Conservation (phyloP, 2,329 filamentous ascomycete genomes). For the Orbilia brochopaga region DNA sequence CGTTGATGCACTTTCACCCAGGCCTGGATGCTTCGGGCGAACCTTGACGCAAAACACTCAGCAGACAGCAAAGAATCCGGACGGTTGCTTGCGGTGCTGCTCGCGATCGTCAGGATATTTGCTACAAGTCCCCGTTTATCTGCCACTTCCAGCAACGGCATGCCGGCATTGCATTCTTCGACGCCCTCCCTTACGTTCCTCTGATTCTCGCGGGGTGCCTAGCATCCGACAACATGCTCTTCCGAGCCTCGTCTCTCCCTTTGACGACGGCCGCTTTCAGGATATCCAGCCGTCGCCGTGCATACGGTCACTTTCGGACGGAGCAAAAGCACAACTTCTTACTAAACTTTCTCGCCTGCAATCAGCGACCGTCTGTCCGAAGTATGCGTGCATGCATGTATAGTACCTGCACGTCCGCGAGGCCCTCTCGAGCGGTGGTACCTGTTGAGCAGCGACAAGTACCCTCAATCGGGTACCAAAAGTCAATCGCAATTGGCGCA, state of each 20-base stretch:
- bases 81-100: conserved; percentile 33
- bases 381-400: background rate
- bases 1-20: conserved; percentile 20
- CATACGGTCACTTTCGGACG: conserved; percentile 22
- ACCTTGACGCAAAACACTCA: conserved; percentile 21
- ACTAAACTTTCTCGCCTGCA: background rate
- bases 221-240: background rate
- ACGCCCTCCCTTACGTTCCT: conserved; percentile 22
- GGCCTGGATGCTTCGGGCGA: conserved; percentile 33
- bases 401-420: background rate
- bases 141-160: conserved; percentile 14
- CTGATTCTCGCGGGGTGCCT: conserved; percentile 20
- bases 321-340: conserved; percentile 9
- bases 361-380: background rate
- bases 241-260: background rate
- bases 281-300: conserved; percentile 38
- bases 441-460: conserved; percentile 42
- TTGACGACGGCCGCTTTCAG: conserved; percentile 34
- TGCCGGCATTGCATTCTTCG: background rate
- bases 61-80: conserved; percentile 27
- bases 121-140: conserved; percentile 40
- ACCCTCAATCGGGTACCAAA: conserved; percentile 48
- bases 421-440: conserved; percentile 20
- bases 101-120: conserved; percentile 29
- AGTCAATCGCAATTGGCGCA: conserved; percentile 31